phyloP scores from a whole-genome alignment of 73 alveolate species.

The Tetrahymena thermophila region DNA sequence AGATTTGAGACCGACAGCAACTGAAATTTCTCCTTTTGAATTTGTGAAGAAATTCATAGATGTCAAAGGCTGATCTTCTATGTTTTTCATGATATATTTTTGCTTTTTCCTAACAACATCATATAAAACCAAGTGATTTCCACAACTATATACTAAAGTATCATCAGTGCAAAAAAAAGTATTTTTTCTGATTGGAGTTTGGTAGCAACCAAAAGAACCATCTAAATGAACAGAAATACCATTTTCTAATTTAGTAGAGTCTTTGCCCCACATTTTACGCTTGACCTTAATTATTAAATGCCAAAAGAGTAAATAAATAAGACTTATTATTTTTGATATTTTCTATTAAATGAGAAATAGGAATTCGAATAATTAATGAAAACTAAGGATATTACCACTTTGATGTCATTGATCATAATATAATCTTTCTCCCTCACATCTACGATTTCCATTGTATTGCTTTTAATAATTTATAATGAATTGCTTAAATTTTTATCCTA shows the following conservation, averaged over 20 bases:
- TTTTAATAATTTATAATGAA: not conserved
- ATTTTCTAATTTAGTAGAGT: not conserved
- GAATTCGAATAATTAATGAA: not conserved
- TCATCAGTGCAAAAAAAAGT: constrained; percentile 27
- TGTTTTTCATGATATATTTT: constrained; percentile 24
- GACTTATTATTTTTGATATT: no score
- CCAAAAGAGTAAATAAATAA: not conserved
- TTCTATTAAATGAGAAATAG: not conserved
- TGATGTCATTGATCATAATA: not conserved
- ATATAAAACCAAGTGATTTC: constrained; percentile 29
- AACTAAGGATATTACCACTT: not conserved
- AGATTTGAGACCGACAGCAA: constrained; percentile 19
- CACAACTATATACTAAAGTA: constrained; percentile 18
- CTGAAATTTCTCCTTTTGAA: not conserved
- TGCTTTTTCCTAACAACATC: constrained; percentile 19
- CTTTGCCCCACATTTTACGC: not conserved
- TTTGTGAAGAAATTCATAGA: constrained; percentile 11
- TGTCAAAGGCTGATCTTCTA: constrained; percentile 20
- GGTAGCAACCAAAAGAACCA: constrained; percentile 22
- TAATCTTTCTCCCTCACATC: not conserved
- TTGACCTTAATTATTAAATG: not conserved
- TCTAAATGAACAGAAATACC: constrained; percentile 31
- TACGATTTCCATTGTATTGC: not conserved
- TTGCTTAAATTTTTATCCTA: not conserved
- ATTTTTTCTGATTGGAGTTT: constrained; percentile 24